Evolutionary conservation across 2,329 filamentous ascomycete species (phyloP), one percentile per base, ranked within the genome.

Genomic region (Lasiodiplodia theobromae): DNA sequence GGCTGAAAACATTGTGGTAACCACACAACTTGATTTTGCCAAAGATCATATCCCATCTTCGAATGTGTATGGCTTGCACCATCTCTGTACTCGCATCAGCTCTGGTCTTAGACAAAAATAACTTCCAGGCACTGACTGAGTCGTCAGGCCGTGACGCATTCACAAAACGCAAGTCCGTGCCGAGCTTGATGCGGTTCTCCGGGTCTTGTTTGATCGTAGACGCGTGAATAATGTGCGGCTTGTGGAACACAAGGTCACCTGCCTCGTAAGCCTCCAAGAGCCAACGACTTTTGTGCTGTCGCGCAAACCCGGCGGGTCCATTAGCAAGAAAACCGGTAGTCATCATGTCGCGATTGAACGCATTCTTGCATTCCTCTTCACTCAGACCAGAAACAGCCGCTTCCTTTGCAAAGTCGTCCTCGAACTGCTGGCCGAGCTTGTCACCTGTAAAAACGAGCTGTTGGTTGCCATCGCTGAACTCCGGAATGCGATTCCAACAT

Each of bases 281-380:
- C 87, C 78, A 88, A 74, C 74, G 72, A 65, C 84, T 79, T 11
- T 47, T 49, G 40, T 57, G 21, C 37, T 56, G 25, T 2, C 74
- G 74, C 18, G 76, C 82, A 68, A 84, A 78, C 44, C 79, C 79
- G 25, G 78, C 79, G 0, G 86, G 83, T 0, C 80, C 82, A 37
- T 88, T 83, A 12, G 83, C 83, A 1, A 89, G 78, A 38, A 88
- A 74, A 0, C 86, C 87, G 0, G 81, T 85, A 0, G 80, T 77
- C 79, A 88, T 85, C 87, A 89, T 89, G 71, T 89, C 88, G 23
- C 81, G 78, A 71, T 89, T 89, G 74, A 79, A 79, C 2, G 75
- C 77, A 52, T 74, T 72, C 56, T 74, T 78, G 1, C 81, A 79
- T 72, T 89, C 84, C 69, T 86, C 84, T 0, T 87, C 85, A 0